Conservation (phyloP, 225 moss, liverwort and hornwort genomes). For the Physcomitrium patens region DNA sequence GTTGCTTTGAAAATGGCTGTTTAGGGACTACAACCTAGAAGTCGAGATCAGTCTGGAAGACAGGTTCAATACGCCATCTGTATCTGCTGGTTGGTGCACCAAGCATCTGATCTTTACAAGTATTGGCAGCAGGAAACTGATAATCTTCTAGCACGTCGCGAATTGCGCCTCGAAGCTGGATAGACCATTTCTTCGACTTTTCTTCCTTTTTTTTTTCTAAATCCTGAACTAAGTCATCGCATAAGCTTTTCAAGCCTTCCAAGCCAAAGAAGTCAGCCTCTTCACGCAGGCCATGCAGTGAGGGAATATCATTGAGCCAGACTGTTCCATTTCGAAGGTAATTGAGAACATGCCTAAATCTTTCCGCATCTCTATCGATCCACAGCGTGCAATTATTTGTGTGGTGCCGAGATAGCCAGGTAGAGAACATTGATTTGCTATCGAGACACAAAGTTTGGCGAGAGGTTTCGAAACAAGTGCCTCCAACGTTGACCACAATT, state of each 20-base stretch:
- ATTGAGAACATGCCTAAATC: constrained; percentile 61
- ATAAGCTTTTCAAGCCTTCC: constrained; percentile 46
- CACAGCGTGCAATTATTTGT: constrained; percentile 39
- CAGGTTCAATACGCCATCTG: constrained; percentile 46
- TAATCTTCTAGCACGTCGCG: constrained; percentile 38
- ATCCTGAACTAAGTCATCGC: constrained; percentile 55
- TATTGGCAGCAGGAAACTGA: constrained; percentile 17
- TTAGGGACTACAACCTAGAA: constrained; percentile 40
- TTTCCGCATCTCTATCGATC: constrained; percentile 61
- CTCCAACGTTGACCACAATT: constrained; percentile 58
- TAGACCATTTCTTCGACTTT: constrained; percentile 24
- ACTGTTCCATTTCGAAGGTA: constrained; percentile 60
- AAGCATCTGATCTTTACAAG: constrained; percentile 36
- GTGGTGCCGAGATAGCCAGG: constrained; percentile 47
- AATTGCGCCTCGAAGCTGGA: constrained; percentile 32
- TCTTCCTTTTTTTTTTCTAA: constrained; percentile 34
- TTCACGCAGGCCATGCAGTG: constrained; percentile 54
- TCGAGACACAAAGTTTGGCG: constrained; percentile 50
- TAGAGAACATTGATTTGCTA: constrained; percentile 52
- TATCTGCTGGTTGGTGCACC: constrained; percentile 30
- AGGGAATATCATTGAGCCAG: constrained; percentile 44
- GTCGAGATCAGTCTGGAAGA: constrained; percentile 62
- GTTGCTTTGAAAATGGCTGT: background rate
- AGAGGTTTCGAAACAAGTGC: constrained; percentile 53
- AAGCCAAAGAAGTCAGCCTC: constrained; percentile 64